A percentile compares a stretch with the other conserved stretches of the same genome.
Evolutionary conservation across 176 grass and related monocot genomes (phyloP).

Genomic region (Cocos nucifera): DNA sequence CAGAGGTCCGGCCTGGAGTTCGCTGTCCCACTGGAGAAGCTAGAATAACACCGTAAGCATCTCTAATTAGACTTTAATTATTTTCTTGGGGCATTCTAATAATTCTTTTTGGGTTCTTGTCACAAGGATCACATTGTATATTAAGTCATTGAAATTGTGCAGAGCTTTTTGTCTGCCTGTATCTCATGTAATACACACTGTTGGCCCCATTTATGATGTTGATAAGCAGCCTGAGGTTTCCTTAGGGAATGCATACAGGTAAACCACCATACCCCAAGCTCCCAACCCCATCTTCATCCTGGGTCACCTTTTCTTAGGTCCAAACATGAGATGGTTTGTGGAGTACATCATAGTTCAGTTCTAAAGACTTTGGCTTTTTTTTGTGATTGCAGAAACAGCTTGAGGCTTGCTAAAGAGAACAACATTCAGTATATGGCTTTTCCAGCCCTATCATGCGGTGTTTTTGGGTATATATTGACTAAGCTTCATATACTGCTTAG

Average conservation of each 20-base stretch:
- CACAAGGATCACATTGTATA: not conserved
- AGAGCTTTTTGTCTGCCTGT: conserved; percentile 82
- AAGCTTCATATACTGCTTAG: conserved; percentile 9
- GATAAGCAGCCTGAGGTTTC: conserved; percentile 53
- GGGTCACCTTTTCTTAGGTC: no score
- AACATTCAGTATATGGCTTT: conserved; percentile 87
- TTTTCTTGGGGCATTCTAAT: no score
- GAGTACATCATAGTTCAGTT: not conserved
- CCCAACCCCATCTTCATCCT: not conserved
- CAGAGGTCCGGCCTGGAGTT: conserved; percentile 52
- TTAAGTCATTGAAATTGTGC: conserved; percentile 15
- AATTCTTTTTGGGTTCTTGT: no score
- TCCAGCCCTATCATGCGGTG: conserved; percentile 84
- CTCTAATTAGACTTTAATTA: not conserved
- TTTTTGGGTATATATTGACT: conserved; percentile 46
- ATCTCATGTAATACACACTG: conserved; percentile 78
- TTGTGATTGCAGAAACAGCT: conserved; percentile 69
- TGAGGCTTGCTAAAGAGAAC: conserved; percentile 86
- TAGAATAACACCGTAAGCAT: conserved; percentile 71
- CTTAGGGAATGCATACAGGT: conserved; percentile 79
- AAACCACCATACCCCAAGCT: not conserved
- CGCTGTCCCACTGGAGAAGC: conserved; percentile 89
- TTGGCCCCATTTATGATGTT: conserved; percentile 72
- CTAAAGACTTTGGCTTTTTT: conserved; percentile 2
- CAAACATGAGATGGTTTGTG: not conserved